phyloP scores from a whole-genome alignment of 805 yeast genomes.

The Naumovozyma castellii region DNA sequence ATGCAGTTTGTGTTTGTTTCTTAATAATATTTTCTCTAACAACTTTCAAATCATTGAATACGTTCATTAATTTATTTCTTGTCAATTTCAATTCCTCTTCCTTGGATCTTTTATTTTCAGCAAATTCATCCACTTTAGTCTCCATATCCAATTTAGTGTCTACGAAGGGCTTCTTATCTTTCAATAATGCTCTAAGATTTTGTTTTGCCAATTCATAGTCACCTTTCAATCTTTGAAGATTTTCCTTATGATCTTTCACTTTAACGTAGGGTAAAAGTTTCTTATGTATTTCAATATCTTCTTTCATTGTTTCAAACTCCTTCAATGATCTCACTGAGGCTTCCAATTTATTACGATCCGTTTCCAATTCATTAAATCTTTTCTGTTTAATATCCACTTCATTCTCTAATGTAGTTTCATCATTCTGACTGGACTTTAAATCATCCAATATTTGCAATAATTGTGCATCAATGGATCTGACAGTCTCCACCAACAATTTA shows the following conservation, averaged over 20 bases:
- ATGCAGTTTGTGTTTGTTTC: conserved; percentile 11
- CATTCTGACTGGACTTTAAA: conserved; percentile 43
- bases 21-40: conserved; percentile 11
- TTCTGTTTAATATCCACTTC: conserved; percentile 27
- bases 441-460: conserved; percentile 47
- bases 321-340: conserved; percentile 41
- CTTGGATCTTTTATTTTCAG: conserved; percentile 5
- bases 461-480: conserved; percentile 64
- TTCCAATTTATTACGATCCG: conserved; percentile 33
- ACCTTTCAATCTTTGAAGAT: conserved; percentile 21
- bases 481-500: conserved; percentile 63
- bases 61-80: conserved; percentile 1
- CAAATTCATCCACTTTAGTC: conserved; percentile 9
- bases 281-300: conserved; percentile 39
- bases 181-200: conserved; percentile 18
- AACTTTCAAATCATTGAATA: conserved; percentile 11
- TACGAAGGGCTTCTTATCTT: conserved; percentile 21
- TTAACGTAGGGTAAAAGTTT: conserved; percentile 42
- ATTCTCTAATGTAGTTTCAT: conserved; percentile 32
- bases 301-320: conserved; percentile 38
- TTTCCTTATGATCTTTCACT: conserved; percentile 32
- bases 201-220: conserved; percentile 22
- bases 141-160: conserved; percentile 13
- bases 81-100: not conserved
- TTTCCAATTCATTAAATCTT: conserved; percentile 28